Base-by-base conservation (phyloP, 1,284 basidiomycete genomes). In the Sporisorium exsertum region DNA sequence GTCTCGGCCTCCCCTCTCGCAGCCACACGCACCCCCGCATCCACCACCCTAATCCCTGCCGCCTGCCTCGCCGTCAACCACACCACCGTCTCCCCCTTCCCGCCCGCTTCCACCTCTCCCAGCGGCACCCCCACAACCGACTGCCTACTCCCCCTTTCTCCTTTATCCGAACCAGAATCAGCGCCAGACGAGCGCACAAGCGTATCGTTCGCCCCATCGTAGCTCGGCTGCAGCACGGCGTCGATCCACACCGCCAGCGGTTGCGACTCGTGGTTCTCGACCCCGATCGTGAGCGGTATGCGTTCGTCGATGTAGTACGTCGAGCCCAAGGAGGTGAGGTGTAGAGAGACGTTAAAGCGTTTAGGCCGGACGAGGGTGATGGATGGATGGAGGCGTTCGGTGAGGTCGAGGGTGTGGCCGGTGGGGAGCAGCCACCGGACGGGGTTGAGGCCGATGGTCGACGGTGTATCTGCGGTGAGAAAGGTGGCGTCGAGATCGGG, bases 251-350 rank as follows among this genome's bases (percentile, higher is more conserved):
- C 55, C 0, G 18, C 9, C 5, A 78, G 15, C 13, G 54, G 26
- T 5, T 13, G 18, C 2, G 20, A n/a, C 16, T 75, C 76, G 12
- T 53, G 16, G 37, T 78, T 78, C 15, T n/a, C 13, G 22, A 75
- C n/a, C 2, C 13, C 15, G 18, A 77, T 20, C 18, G 24, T 47
- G 47, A 77, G 16, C 4, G 66, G 56, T 16, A 74, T 46, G 1
- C 45, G 8, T 26, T 77, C 71, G 54, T 77, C 74, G 5, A 77
- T 37, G 33, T 61, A 73, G 2, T 3, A 40, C 37, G 40, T 53
- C 8, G 32, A 58, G 47, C 37, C 22, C 5, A 16, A 40, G 24
- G 18, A 5, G 24, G 16, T 13, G 22, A n/a, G 26, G 20, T 47
- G 12, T 15, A 74, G 26, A 5, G 47, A 27, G 12, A 77, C 40